phyloP scores from a whole-genome alignment of 2,329 filamentous ascomycete genomes.

The Penicillium concentricum region DNA sequence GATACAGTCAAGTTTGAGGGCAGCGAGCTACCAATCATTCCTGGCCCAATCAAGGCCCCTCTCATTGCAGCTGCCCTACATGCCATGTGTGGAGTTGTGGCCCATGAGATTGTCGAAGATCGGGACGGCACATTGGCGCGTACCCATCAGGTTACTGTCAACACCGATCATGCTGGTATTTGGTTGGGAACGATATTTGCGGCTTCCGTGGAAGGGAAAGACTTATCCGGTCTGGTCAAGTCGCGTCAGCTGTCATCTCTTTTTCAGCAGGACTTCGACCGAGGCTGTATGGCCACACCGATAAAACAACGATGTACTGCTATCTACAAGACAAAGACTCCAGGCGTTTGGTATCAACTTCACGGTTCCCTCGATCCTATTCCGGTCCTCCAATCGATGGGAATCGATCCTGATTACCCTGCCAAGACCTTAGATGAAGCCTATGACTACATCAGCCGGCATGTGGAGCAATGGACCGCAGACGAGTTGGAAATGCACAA shows the following conservation, averaged over 20 bases:
- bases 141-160: slow-evolving; percentile 34
- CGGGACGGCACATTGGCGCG: slow-evolving; percentile 4
- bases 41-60: slow-evolving; percentile 42
- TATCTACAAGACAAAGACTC: slow-evolving; percentile 47
- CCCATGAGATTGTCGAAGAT: slow-evolving; percentile 34
- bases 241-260: slow-evolving; percentile 27
- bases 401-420: slow-evolving; percentile 34
- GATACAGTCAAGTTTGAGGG: slow-evolving; percentile 38
- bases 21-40: slow-evolving; percentile 37
- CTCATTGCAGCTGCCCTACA: slow-evolving; percentile 40
- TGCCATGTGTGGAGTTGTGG: slow-evolving; percentile 41
- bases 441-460: slow-evolving; percentile 10
- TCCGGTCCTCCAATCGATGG: slow-evolving; percentile 44
- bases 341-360: slow-evolving; percentile 47
- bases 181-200: slow-evolving; percentile 43
- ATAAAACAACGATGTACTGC: slow-evolving; percentile 42
- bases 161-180: slow-evolving; percentile 47
- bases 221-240: slow-evolving; percentile 26
- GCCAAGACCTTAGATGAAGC: background rate
- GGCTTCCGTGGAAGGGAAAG: slow-evolving; percentile 36
- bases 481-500: slow-evolving; percentile 41
- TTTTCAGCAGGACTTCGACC: slow-evolving; percentile 37
- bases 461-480: slow-evolving; percentile 30
- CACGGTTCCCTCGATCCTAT: slow-evolving; percentile 48
- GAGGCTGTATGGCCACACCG: slow-evolving; percentile 30